Evolutionary conservation across 129 eudicot genomes (phyloP), one percentile per base, ranked within the genome.

Genomic region (Saussurea involucrata): DNA sequence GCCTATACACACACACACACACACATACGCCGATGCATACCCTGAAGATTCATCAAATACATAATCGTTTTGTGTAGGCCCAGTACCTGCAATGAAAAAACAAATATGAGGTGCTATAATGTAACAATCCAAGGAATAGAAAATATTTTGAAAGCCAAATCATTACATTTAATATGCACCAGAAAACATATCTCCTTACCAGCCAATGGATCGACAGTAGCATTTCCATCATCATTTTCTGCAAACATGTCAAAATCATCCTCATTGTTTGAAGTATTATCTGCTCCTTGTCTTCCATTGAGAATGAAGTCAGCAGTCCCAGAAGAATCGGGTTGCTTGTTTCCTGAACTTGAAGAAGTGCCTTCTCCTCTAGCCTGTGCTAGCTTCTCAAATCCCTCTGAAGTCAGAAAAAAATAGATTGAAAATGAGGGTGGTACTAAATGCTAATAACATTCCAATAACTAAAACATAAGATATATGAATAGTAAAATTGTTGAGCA

Each of bases 321-420:
- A 21, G 82, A 55, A 36, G 70, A 11, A 75, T 10, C 78, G 46
- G 82, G 66, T 28, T 76, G 80, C 63, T 42, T 49, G 79, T 40
- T 75, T 46, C 60, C 91, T 60, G 84, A 40, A 76, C 79, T 66
- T 15, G 74, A 76, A 42, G 90, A 81, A 29, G 72, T 68, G 60
- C 89, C 95, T n/a, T 81, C 89, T 69, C 86, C 90, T 77, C 96
- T 91, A 73, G 93, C 88, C 17, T 84, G 89, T 46, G 87, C 96
- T 63, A 95, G 76, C 73, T 78, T 86, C 85, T 95, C 98, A 73
- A 87, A 95, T 77, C 98, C 98, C 87, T 91, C 98, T 94, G n/a
- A 85, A 60, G 66, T 22, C 27, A 60, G 24, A 25, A 18, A 36
- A 40, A 82, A 5, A 20, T 0, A 63, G 60, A 69, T 8, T 42